Conservation (phyloP, 2,329 filamentous ascomycete genomes). For the Apiospora arundinis region DNA sequence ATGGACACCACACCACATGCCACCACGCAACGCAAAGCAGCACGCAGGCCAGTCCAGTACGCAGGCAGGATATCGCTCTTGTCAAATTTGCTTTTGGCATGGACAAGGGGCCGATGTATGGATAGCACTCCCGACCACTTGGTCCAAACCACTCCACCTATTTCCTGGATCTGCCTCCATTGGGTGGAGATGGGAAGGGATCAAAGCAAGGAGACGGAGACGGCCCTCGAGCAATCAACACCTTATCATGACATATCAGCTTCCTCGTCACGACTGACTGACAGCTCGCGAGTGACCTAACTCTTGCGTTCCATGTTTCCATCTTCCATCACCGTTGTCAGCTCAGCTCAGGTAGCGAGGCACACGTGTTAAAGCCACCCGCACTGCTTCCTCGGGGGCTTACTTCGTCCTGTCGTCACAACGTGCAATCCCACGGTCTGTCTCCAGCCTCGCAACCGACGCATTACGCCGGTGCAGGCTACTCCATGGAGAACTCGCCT, state of each 20-base stretch:
- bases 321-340: neutral
- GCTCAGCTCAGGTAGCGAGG: neutral
- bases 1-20: slow-evolving; percentile 3
- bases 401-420: neutral
- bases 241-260: slow-evolving; percentile 15
- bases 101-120: neutral
- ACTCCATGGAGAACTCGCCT: neutral
- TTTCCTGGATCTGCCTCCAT: slow-evolving; percentile 7
- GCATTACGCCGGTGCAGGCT: neutral
- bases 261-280: slow-evolving; percentile 4
- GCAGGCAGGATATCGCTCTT: neutral
- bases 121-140: slow-evolving; percentile 11
- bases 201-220: slow-evolving; percentile 16
- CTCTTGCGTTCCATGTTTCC: neutral
- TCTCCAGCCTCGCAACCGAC: neutral
- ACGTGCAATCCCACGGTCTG: neutral
- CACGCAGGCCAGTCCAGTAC: neutral
- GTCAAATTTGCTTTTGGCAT: slow-evolving; percentile 12
- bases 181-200: slow-evolving; percentile 11
- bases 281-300: neutral
- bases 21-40: neutral
- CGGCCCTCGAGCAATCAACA: neutral
- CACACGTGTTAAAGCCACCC: neutral
- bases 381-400: neutral
- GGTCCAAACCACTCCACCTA: slow-evolving; percentile 16